A percentile compares a stretch with the other conserved stretches of the same genome.
Evolutionary conservation across 1,284 basidiomycete genomes (phyloP).

Genomic region (Xanthoconium separans): DNA sequence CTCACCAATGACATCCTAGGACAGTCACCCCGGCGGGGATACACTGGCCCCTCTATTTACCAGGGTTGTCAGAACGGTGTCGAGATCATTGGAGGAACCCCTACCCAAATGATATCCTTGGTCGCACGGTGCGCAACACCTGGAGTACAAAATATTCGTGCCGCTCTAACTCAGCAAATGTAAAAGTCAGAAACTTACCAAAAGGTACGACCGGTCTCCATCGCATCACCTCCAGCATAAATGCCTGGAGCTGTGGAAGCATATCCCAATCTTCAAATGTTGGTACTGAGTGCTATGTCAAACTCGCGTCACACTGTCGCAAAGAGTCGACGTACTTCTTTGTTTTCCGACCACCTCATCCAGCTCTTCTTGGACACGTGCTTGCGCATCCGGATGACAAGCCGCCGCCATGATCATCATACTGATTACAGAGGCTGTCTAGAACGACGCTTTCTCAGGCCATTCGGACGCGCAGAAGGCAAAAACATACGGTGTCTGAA

Average conservation of each 20-base stretch:
- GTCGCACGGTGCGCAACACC: conserved; percentile 9
- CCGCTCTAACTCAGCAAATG: too few relatives aligned
- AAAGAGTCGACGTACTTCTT: conserved; percentile 2
- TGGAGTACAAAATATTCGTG: background rate
- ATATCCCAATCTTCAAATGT: conserved; percentile 9
- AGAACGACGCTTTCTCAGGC: background rate
- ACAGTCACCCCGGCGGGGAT: conserved; percentile 15
- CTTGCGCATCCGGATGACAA: conserved; percentile 8
- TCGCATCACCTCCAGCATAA: conserved; percentile 14
- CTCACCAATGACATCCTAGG: conserved; percentile 16
- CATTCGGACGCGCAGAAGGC: background rate
- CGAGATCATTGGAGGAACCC: background rate
- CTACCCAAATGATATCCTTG: conserved; percentile 14
- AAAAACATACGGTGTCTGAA: conserved; percentile 6
- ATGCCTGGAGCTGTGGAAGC: conserved; percentile 7
- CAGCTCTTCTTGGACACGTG: conserved; percentile 15
- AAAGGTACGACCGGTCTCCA: conserved; percentile 10
- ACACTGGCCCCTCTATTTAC: conserved; percentile 11
- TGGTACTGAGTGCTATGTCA: conserved; percentile 2
- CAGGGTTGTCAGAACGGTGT: background rate
- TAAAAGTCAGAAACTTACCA: background rate
- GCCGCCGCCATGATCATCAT: conserved; percentile 14
- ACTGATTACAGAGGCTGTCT: conserved; percentile 10
- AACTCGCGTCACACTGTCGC: background rate
- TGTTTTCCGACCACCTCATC: conserved; percentile 14